These are phyloP conservation scores for Tetraselmis chui DNA, from an alignment of 139 green algal genomes.

Conservation along the genomic window DNA sequence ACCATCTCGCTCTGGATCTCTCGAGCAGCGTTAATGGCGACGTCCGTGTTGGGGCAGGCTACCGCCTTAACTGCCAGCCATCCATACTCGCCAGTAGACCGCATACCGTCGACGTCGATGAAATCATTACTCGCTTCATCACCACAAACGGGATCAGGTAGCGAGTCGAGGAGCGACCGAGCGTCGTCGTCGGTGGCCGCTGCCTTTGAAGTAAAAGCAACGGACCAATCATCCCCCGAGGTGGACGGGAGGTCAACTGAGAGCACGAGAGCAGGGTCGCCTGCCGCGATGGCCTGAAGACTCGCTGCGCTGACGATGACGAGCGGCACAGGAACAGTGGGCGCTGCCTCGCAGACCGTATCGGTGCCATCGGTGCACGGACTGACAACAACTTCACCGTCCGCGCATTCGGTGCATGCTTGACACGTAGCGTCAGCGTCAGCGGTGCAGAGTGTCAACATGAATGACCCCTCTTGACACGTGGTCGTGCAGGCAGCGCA, in stretches of 20 bases:
- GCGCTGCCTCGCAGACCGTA: background rate
- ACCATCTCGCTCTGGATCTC: background rate
- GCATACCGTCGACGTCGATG: background rate
- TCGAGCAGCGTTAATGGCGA: background rate
- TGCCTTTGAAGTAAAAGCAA: background rate
- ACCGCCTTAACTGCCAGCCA: background rate
- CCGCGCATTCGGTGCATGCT: background rate
- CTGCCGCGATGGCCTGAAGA: background rate
- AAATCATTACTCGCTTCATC: too few relatives aligned
- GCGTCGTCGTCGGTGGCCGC: too few relatives aligned
- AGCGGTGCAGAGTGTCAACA: background rate
- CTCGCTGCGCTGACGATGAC: background rate
- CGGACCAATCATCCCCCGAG: background rate
- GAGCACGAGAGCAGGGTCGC: background rate
- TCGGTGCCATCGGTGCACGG: background rate
- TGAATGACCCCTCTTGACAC: background rate
- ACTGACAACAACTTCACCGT: background rate
- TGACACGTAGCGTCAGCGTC: background rate
- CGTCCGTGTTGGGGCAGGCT: background rate
- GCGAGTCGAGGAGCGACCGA: too few relatives aligned
- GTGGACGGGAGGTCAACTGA: background rate
- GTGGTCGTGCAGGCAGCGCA: too few relatives aligned
- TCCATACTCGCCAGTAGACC: background rate
- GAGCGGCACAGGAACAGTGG: background rate
- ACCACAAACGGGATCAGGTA: too few relatives aligned